Evolutionary conservation across 352 stramenopile species (phyloP).

Genomic region (Aphanomyces euteiches): DNA sequence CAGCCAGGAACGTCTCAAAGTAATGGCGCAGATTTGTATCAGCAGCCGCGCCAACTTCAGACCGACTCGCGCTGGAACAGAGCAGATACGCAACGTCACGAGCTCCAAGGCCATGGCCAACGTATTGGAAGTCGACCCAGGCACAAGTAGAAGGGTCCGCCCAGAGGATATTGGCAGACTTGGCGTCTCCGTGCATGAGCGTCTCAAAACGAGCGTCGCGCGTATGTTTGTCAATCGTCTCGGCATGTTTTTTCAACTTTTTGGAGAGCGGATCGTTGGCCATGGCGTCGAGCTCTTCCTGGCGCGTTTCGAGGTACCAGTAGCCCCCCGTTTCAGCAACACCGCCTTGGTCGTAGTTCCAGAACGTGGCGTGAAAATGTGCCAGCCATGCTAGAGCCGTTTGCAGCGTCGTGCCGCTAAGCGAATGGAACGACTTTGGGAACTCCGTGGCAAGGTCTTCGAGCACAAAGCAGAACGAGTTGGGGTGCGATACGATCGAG

Average conservation of each 20-base stretch:
- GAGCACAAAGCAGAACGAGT: conserved; percentile 25
- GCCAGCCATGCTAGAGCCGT: conserved; percentile 25
- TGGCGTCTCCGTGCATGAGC: conserved; percentile 26
- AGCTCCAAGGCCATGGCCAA: conserved; percentile 25
- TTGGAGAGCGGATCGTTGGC: conserved; percentile 3
- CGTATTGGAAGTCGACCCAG: conserved; percentile 31
- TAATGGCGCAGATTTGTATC: background rate
- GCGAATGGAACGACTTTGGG: conserved; percentile 19
- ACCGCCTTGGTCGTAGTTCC: conserved; percentile 16
- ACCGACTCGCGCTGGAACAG: conserved; percentile 21
- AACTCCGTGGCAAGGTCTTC: conserved; percentile 19
- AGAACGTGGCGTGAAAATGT: conserved; percentile 24
- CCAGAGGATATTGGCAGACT: conserved; percentile 30
- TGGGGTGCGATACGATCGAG: background rate
- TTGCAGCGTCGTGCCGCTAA: conserved; percentile 5
- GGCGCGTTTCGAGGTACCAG: conserved; percentile 29
- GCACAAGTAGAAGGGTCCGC: conserved; percentile 1
- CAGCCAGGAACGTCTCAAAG: conserved; percentile 7
- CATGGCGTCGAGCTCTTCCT: conserved; percentile 20
- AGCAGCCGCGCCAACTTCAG: background rate
- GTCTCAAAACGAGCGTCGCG: conserved; percentile 21
- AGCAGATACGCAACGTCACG: conserved; percentile 28
- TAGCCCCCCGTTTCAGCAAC: conserved; percentile 21
- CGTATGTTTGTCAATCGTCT: conserved; percentile 5
- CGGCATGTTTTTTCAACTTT: conserved; percentile 12